Conservation (phyloP, 2,329 filamentous ascomycete species). For the Diaporthe ilicicola region DNA sequence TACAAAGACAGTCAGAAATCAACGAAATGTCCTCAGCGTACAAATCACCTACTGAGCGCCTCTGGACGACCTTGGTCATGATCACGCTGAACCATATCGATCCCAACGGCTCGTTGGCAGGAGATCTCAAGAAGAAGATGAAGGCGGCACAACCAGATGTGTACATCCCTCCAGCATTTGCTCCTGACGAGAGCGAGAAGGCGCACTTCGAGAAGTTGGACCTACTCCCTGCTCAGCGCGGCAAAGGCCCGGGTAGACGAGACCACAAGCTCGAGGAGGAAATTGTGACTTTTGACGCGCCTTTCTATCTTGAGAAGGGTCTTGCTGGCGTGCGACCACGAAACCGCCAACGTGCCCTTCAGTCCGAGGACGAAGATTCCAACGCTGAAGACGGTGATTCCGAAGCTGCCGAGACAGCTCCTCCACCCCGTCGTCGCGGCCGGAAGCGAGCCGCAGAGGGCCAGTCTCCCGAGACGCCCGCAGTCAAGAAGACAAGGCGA, state of each 20-base stretch:
- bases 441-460: slow-evolving; percentile 22
- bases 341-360: slow-evolving; percentile 15
- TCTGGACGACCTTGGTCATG: slow-evolving; percentile 38
- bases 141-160: slow-evolving; percentile 55
- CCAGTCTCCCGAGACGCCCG: background rate
- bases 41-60: slow-evolving; percentile 21
- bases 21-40: slow-evolving; percentile 30
- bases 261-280: slow-evolving; percentile 48
- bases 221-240: slow-evolving; percentile 37
- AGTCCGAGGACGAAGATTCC: slow-evolving; percentile 30
- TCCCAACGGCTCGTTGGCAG: slow-evolving; percentile 52
- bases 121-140: slow-evolving; percentile 55
- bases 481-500: slow-evolving; percentile 15
- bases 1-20: slow-evolving; percentile 41
- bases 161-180: slow-evolving; percentile 52
- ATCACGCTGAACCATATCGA: slow-evolving; percentile 53
- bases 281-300: slow-evolving; percentile 59
- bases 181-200: slow-evolving; percentile 46
- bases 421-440: background rate
- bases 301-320: slow-evolving; percentile 52
- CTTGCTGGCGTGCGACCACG: slow-evolving; percentile 34
- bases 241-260: slow-evolving; percentile 41
- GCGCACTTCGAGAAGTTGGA: slow-evolving; percentile 41
- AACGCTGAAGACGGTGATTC: slow-evolving; percentile 20
- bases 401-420: background rate